phyloP scores from a whole-genome alignment of 805 yeast species.

The Candida rishiriensis region DNA sequence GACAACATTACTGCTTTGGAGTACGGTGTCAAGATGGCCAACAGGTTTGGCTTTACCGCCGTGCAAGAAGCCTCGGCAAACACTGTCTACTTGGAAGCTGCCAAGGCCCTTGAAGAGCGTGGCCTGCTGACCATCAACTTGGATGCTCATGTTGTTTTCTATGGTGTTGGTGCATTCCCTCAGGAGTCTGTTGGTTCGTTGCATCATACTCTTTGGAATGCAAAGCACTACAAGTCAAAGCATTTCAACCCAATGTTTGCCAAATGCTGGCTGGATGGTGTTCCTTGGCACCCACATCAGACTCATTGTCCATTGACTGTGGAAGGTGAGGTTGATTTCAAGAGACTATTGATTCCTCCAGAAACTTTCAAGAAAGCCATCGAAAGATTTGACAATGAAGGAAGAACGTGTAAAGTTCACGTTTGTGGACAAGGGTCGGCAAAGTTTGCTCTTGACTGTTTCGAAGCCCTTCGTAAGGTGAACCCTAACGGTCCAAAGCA shows the following conservation, averaged over 20 bases:
- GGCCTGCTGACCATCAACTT: constrained; percentile 20
- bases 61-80: constrained; percentile 27
- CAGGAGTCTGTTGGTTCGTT: constrained; percentile 21
- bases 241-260: constrained; percentile 24
- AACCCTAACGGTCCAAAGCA: constrained; percentile 24
- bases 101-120: constrained; percentile 17
- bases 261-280: constrained; percentile 27
- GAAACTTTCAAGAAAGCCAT: constrained; percentile 23
- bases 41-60: constrained; percentile 24
- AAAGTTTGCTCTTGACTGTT: constrained; percentile 22
- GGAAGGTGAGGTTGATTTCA: constrained; percentile 17
- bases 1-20: constrained; percentile 19
- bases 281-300: constrained; percentile 24
- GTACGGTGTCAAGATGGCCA: constrained; percentile 24
- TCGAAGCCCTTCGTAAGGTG: constrained; percentile 21
- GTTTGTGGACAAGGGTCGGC: constrained; percentile 25
- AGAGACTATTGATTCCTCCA: constrained; percentile 21
- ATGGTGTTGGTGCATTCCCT: constrained; percentile 25
- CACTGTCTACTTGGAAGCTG: constrained; percentile 24
- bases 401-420: constrained; percentile 23
- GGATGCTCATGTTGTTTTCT: constrained; percentile 24
- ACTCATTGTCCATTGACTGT: constrained; percentile 20
- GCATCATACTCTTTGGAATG: constrained; percentile 20
- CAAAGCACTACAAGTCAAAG: constrained; percentile 20
- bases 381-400: constrained; percentile 23